These are phyloP conservation scores for Jacaranda copaia DNA, from an alignment of 257 asterid species.

Conservation along the genomic window DNA sequence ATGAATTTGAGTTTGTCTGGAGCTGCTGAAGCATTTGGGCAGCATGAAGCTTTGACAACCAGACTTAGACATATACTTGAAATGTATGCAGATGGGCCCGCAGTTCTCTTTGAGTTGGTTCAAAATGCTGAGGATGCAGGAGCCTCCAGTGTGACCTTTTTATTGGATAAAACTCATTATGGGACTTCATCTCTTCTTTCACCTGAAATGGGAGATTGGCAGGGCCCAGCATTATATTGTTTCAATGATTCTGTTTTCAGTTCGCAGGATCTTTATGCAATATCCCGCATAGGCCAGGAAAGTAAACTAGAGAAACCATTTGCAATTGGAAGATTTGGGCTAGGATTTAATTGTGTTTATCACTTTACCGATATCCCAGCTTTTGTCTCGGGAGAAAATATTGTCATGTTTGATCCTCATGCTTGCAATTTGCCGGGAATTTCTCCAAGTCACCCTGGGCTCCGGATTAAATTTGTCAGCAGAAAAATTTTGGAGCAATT, in stretches of 20 bases:
- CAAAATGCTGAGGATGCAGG: slow-evolving; percentile 99
- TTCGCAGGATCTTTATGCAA: slow-evolving; percentile 94
- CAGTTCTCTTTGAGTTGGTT: slow-evolving; percentile 89
- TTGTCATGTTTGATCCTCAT: slow-evolving; percentile 98
- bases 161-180: slow-evolving; percentile 92
- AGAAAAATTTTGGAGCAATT: slow-evolving; percentile 85
- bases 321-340: slow-evolving; percentile 98
- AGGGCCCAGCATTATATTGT: slow-evolving; percentile 98
- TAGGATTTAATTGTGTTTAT: slow-evolving; percentile 92
- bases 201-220: slow-evolving; percentile 99
- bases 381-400: slow-evolving; percentile 95
- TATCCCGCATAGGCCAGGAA: slow-evolving; percentile 98
- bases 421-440: slow-evolving; percentile 94
- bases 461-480: slow-evolving; percentile 82
- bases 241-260: slow-evolving; percentile 93
- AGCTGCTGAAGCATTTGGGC: slow-evolving; percentile 99
- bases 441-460: slow-evolving; percentile 97
- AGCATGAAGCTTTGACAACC: slow-evolving; percentile 95
- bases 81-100: slow-evolving; percentile 99
- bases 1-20: slow-evolving; percentile 97
- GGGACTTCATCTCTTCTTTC: slow-evolving; percentile 94
- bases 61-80: slow-evolving; percentile 96
- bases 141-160: slow-evolving; percentile 82
- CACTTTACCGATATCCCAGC: slow-evolving; percentile 94
- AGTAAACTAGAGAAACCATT: slow-evolving; percentile 94